Base-by-base conservation (phyloP, 441 rosid genomes). In the Gossypium aridum region DNA sequence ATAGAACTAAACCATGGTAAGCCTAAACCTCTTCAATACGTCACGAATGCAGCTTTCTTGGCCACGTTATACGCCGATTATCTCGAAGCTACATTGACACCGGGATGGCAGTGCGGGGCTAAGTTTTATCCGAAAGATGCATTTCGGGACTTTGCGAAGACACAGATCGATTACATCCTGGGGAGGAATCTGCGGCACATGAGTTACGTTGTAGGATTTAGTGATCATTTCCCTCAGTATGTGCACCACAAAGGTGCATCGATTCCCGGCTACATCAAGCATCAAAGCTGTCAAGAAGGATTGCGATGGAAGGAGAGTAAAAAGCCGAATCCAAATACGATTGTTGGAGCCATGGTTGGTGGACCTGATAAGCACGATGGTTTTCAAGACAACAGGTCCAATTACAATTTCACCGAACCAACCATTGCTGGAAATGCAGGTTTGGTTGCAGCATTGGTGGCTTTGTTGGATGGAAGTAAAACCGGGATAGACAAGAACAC, bases 331-430 rank as follows among this genome's bases (percentile, higher is more conserved):
- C 98, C 98, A 6, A 93, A 96, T 76, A 82, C 74, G 0, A n/a
- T 93, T 17, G 84, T 85, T 12, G 97, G 98, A 80, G 99, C 99
- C 70, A 91, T 96, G 98, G 97, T 96, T 80, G 97, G 94, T 60
- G 97, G 98, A 23, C 99, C 99, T 10, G 97, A 90, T 81, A 84
- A 80, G 84, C 83, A 74, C 0, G 98, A 93, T 2, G 95, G 94
- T 37, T 93, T 96, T 84, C 92, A 57, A 10, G 99, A 93, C 51
- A 86, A 91, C 67, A 92, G 97, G 7, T 75, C 85, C 10, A 87
- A 93, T 85, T 90, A 90, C 83, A 96, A 93, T 82, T 96, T 92
- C 81, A 92, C 98, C 1, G 98, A 91, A 75, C 99, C 98, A 26
- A 93, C 94, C 5, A 83, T 96, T 43, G 97, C 92, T 0, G 97